A percentile compares a stretch with the other conserved stretches of the same genome.
Conservation (phyloP, 164 flowering plant genomes). For the Stephania cephalantha region DNA sequence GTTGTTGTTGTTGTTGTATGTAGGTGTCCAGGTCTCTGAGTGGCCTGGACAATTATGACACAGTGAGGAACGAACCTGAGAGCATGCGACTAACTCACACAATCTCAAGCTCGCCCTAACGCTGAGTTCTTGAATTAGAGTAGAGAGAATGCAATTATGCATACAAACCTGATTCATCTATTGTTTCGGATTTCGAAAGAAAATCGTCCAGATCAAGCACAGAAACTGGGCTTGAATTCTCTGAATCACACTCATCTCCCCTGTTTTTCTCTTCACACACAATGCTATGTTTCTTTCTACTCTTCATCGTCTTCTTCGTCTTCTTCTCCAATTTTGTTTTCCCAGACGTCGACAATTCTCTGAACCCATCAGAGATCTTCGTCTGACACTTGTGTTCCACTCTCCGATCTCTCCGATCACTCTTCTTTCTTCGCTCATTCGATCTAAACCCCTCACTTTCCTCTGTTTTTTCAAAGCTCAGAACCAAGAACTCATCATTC, state of each 20-base stretch:
- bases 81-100: too few species aligned
- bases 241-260: constrained; percentile 38
- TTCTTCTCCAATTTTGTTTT: constrained; percentile 14
- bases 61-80: too few species aligned
- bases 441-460: constrained; percentile 2
- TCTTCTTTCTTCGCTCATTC: neutral
- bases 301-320: constrained; percentile 1
- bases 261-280: neutral
- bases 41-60: too few species aligned
- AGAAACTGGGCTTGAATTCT: constrained; percentile 77
- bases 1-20: too few species aligned
- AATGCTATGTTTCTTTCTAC: neutral
- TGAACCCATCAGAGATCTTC: neutral
- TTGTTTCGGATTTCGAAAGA: constrained; percentile 23
- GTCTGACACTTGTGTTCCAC: neutral
- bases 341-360: constrained; percentile 4
- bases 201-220: constrained; percentile 53
- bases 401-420: constrained; percentile 2
- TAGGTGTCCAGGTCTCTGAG: too few species aligned
- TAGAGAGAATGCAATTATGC: neutral
- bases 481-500: constrained; percentile 29
- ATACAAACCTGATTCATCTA: constrained; percentile 33
- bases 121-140: neutral
- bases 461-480: constrained; percentile 46
- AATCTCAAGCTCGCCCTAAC: too few species aligned